Conservation (phyloP, 2,329 filamentous ascomycete genomes). For the Fusarium gaditjirri region DNA sequence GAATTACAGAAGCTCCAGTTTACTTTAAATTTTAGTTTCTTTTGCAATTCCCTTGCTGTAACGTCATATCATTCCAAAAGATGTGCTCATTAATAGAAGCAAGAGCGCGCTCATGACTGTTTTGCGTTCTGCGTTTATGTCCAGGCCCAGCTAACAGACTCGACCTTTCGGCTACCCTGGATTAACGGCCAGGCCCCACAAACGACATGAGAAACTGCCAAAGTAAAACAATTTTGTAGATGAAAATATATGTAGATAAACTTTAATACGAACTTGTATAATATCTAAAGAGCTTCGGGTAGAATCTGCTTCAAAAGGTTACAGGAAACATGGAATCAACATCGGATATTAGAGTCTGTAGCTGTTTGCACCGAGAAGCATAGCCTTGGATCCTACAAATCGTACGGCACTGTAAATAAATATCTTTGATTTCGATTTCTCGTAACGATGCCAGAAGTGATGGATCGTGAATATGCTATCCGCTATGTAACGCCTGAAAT, state of each 20-base stretch:
- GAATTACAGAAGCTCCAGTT: background rate
- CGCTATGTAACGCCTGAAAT: constrained; percentile 22
- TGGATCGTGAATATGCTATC: constrained; percentile 5
- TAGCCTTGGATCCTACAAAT: background rate
- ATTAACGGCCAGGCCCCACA: background rate
- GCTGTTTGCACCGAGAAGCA: background rate
- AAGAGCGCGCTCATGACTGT: background rate
- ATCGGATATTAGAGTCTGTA: background rate
- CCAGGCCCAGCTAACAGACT: background rate
- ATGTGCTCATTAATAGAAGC: background rate
- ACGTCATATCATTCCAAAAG: background rate
- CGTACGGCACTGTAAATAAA: background rate
- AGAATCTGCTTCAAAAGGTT: background rate
- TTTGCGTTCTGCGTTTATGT: background rate
- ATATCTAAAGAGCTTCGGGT: background rate
- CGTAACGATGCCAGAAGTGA: background rate
- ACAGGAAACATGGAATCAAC: background rate
- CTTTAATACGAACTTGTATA: background rate
- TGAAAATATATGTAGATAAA: background rate
- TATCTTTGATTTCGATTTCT: background rate
- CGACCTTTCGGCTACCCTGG: background rate
- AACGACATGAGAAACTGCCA: background rate
- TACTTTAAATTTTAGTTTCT: background rate
- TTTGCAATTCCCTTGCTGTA: background rate
- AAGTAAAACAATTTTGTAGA: background rate